phyloP scores from a whole-genome alignment of 306 rosid genomes.

The Bauhinia variegata region DNA sequence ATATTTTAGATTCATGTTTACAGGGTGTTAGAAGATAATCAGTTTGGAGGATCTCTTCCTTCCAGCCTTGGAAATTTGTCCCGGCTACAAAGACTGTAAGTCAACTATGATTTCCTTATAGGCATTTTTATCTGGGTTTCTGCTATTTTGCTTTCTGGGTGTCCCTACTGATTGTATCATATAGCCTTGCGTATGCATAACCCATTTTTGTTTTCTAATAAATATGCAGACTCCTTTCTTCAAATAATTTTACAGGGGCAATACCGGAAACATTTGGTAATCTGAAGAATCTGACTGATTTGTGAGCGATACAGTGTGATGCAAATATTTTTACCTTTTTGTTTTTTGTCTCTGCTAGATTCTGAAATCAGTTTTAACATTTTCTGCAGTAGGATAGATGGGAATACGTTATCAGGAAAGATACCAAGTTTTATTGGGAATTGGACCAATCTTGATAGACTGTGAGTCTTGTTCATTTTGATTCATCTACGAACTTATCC shows the following conservation, averaged over 20 bases:
- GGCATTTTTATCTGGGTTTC: too few species aligned
- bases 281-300: conserved; percentile 56
- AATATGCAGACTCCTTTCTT: conserved; percentile 52
- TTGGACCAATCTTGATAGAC: conserved; percentile 53
- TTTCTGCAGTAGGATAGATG: conserved; percentile 74
- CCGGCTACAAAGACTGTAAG: conserved; percentile 58
- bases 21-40: conserved; percentile 70
- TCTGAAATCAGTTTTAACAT: conserved; percentile 23
- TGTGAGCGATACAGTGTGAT: conserved; percentile 54
- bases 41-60: conserved; percentile 69
- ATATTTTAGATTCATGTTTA: conserved; percentile 19
- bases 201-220: not conserved
- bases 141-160: too few species aligned
- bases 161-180: too few species aligned
- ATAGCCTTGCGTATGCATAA: not conserved
- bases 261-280: conserved; percentile 63
- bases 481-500: conserved; percentile 1
- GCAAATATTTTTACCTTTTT: not conserved
- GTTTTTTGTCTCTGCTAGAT: not conserved
- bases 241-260: conserved; percentile 65
- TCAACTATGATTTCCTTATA: conserved; percentile 4
- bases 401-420: conserved; percentile 58
- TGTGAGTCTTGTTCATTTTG: conserved; percentile 54
- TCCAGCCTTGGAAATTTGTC: conserved; percentile 56
- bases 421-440: conserved; percentile 71